Conservation (phyloP, 2,329 filamentous ascomycete species). For the Aspergillus sp. region DNA sequence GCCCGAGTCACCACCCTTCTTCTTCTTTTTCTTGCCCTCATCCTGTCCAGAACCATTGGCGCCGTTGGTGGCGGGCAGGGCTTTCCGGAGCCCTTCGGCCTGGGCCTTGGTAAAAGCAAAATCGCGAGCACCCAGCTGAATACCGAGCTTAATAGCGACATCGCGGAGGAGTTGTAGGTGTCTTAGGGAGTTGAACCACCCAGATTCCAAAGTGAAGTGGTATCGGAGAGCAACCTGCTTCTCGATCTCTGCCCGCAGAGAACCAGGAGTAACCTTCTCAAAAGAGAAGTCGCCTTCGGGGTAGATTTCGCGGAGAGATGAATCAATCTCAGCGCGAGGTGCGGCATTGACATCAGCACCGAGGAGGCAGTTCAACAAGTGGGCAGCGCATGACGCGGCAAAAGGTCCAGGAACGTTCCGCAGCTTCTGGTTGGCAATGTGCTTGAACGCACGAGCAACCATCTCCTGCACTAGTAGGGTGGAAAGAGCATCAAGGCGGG, state of each 20-base stretch:
- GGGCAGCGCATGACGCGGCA: slow-evolving; percentile 74
- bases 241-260: slow-evolving; percentile 67
- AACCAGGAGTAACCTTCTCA: slow-evolving; percentile 72
- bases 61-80: slow-evolving; percentile 39
- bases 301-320: slow-evolving; percentile 72
- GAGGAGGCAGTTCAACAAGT: slow-evolving; percentile 90
- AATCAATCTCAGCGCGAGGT: slow-evolving; percentile 75
- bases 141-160: slow-evolving; percentile 80
- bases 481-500: slow-evolving; percentile 73
- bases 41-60: slow-evolving; percentile 36
- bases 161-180: slow-evolving; percentile 86
- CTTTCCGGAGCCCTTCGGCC: slow-evolving; percentile 27
- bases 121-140: slow-evolving; percentile 79
- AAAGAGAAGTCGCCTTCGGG: slow-evolving; percentile 80
- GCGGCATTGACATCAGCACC: slow-evolving; percentile 74
- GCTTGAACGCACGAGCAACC: slow-evolving; percentile 94
- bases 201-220: slow-evolving; percentile 68
- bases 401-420: slow-evolving; percentile 77
- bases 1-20: slow-evolving; percentile 52
- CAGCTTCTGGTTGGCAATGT: slow-evolving; percentile 76
- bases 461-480: slow-evolving; percentile 85
- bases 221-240: slow-evolving; percentile 72
- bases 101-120: slow-evolving; percentile 64
- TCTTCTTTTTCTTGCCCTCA: slow-evolving; percentile 58
- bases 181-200: slow-evolving; percentile 68